Conservation (phyloP, 2,329 filamentous ascomycete genomes). For the Nemania bipapillata region DNA sequence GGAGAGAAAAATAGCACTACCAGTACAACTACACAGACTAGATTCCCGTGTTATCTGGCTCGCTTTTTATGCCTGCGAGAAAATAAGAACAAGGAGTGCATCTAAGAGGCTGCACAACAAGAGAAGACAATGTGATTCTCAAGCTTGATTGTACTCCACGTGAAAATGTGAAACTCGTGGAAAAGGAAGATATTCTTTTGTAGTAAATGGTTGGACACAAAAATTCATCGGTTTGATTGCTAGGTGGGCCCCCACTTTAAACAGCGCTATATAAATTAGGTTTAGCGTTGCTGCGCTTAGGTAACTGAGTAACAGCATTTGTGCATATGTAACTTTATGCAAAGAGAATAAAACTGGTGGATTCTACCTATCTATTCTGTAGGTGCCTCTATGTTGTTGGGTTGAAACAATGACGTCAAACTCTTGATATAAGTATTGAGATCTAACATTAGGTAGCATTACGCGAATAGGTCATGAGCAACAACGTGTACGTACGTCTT, state of each 20-base stretch:
- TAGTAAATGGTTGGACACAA: background rate
- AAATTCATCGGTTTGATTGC: background rate
- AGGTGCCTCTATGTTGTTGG: no score
- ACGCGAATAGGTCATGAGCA: no score
- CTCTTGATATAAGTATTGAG: no score
- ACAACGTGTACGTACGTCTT: no score
- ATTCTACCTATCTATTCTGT: no score
- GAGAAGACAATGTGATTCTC: background rate
- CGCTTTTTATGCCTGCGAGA: background rate
- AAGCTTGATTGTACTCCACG: constrained; percentile 8
- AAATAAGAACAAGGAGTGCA: background rate
- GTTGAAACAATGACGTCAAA: no score
- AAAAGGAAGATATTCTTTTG: background rate
- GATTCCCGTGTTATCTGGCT: background rate
- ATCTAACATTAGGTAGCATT: no score
- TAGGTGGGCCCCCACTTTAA: background rate
- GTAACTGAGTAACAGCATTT: no score
- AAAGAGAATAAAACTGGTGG: no score
- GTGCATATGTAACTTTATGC: no score
- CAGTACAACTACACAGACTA: background rate
- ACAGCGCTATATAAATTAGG: no score
- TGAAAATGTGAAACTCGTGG: constrained; percentile 7
- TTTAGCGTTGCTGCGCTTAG: no score
- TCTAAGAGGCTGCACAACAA: background rate
- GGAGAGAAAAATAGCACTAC: constrained; percentile 9